phyloP scores from a whole-genome alignment of 2,329 filamentous ascomycete genomes.

The Paracoccidioides lutzii region DNA sequence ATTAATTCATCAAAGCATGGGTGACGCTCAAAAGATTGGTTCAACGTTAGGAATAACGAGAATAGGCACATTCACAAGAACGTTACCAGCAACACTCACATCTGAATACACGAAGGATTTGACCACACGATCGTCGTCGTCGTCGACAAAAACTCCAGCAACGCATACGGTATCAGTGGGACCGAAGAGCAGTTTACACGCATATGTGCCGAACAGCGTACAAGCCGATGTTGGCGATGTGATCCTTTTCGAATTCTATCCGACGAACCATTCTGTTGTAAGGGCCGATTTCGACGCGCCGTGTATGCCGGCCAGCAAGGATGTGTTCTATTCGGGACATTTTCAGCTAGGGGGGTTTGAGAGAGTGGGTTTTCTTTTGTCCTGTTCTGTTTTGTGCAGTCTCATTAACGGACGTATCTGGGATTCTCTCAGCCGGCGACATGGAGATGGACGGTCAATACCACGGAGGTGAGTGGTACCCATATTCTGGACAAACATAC shows the following conservation, averaged over 20 bases:
- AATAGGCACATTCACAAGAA: too few relatives aligned
- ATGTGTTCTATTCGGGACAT: conserved; percentile 20
- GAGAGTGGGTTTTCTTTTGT: not conserved
- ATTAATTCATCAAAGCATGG: too few relatives aligned
- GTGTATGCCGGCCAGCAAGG: conserved; percentile 42
- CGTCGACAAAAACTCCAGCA: conserved; percentile 1
- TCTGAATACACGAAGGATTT: not conserved
- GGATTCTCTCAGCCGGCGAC: not conserved
- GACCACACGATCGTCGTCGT: not conserved
- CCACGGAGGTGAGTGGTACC: not conserved
- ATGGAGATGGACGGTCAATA: not conserved
- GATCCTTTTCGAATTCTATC: conserved; percentile 48
- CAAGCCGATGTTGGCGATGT: conserved; percentile 21
- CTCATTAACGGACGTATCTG: not conserved
- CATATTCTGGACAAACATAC: too few relatives aligned
- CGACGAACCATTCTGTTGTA: conserved; percentile 51
- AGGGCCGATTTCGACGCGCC: conserved; percentile 46
- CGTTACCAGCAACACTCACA: not conserved
- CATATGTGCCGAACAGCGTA: conserved; percentile 20
- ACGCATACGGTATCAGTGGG: conserved; percentile 27
- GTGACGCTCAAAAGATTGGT: too few relatives aligned
- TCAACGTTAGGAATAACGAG: too few relatives aligned
- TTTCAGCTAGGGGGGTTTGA: not conserved
- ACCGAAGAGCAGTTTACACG: conserved; percentile 19
- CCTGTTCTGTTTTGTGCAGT: not conserved